Base-by-base conservation (phyloP, 2,329 filamentous ascomycete genomes). In the Tolypocladium guangdongense region DNA sequence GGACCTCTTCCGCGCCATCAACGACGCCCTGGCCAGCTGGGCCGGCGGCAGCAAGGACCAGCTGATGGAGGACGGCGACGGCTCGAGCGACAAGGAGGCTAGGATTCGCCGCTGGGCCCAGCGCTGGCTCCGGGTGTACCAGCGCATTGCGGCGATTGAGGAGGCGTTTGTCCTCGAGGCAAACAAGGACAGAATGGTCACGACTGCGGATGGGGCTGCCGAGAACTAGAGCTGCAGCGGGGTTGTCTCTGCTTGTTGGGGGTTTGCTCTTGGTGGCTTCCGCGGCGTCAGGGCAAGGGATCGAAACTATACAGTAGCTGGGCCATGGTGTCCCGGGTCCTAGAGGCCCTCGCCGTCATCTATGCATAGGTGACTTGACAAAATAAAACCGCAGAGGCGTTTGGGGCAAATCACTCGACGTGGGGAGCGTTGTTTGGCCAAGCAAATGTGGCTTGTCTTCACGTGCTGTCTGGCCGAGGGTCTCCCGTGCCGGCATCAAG, bases 51-150 rank as follows among this genome's bases (percentile, higher is more conserved):
- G 77, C 58, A 86, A 88, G 62, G 89, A 95, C 60, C 81, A 84
- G 62, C 77, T 87, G 67, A 83, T 92, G 64, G 88, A 95, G 71
- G 71, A 74, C 14, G 82, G 76, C 36, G 82, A 86, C 55, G 82
- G 77, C 16, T 76, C 71, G 62, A 73, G 72, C 33, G 78, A 78
- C 37, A 76, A 81, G 35, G 81, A 86, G 59, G 78, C 78, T 55
- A 74, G 91, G 58, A 79, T 95, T 54, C 79, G 80, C 57, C 78
- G 81, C 50, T 97, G 93, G 93, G 91, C 87, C 0, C 80, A 82
- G 64, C 81, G 90, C 49, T 99, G 93, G 93, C 74, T 89, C 57
- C 80, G 89, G 35, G 90, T 93, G 1, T 96, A 96, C 68, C 76
- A 84, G 62, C 78, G 93, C 45, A 87, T 90, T 70, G 81, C 82